A percentile compares a stretch with the other conserved stretches of the same genome.
Evolutionary conservation across 2,329 filamentous ascomycete genomes (phyloP).

Genomic region (Aulographum hederae): DNA sequence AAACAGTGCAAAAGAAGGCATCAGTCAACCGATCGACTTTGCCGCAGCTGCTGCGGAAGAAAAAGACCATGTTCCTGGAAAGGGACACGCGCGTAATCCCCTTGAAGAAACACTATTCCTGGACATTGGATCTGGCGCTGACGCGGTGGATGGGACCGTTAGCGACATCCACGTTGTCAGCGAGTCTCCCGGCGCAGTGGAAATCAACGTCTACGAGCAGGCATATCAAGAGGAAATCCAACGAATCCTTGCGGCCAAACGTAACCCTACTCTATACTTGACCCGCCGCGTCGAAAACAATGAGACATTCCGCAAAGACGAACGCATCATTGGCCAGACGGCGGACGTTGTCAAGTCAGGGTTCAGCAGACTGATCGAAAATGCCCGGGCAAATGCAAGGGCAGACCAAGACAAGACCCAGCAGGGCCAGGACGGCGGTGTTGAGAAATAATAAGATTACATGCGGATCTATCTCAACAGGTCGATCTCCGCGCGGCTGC

Average conservation of each 20-base stretch:
- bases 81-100: conserved; percentile 45
- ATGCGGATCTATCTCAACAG: too few species aligned
- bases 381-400: neutral
- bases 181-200: conserved; percentile 69
- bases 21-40: too few species aligned
- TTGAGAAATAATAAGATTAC: too few species aligned
- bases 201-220: conserved; percentile 74
- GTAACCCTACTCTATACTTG: conserved; percentile 37
- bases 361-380: neutral
- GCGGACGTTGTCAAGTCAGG: neutral
- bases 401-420: too few species aligned
- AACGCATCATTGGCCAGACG: conserved; percentile 4
- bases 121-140: conserved; percentile 51
- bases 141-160: conserved; percentile 7
- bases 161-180: conserved; percentile 40
- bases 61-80: conserved; percentile 17
- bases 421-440: neutral
- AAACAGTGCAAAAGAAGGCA: neutral
- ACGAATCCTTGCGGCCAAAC: conserved; percentile 39
- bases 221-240: conserved; percentile 73
- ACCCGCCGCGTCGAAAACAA: conserved; percentile 29
- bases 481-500: too few species aligned
- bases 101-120: conserved; percentile 51
- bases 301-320: conserved; percentile 16
- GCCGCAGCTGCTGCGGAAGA: neutral